Conservation (phyloP, 352 stramenopile species). For the Aphanomyces astaci region DNA sequence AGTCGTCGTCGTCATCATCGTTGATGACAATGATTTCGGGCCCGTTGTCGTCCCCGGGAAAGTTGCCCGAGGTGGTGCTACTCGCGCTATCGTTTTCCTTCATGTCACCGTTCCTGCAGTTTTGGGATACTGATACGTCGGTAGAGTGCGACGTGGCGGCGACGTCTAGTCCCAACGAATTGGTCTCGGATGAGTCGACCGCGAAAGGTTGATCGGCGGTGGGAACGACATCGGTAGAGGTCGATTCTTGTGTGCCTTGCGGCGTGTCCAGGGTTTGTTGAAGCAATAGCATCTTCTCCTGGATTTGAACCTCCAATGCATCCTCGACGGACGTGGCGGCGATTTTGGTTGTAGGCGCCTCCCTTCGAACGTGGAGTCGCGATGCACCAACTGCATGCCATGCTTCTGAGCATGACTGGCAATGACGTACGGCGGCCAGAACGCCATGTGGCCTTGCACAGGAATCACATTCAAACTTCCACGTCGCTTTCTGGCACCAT, state of each 20-base stretch:
- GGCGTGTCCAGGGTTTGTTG: neutral
- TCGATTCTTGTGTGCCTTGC: neutral
- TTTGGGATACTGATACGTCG: neutral
- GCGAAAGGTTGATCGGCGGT: neutral
- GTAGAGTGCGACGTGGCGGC: neutral
- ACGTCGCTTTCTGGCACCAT: constrained; percentile 1
- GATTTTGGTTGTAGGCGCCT: neutral
- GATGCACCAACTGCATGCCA: neutral
- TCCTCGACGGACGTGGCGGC: neutral
- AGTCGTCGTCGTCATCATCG: neutral
- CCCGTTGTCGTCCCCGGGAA: neutral
- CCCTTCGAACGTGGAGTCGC: neutral
- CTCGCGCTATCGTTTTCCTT: neutral
- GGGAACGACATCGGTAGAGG: neutral
- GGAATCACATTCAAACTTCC: neutral
- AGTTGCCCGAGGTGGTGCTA: neutral
- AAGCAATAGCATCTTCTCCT: neutral
- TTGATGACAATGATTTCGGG: neutral
- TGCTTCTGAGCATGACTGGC: neutral
- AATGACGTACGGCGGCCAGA: neutral
- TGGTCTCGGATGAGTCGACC: neutral
- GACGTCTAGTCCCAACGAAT: neutral
- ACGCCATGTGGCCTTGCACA: neutral
- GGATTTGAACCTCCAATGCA: neutral
- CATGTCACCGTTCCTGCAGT: too few species aligned